Evolutionary conservation across 2,329 filamentous ascomycete genomes (phyloP).

Genomic region (Epichloe uncinata): DNA sequence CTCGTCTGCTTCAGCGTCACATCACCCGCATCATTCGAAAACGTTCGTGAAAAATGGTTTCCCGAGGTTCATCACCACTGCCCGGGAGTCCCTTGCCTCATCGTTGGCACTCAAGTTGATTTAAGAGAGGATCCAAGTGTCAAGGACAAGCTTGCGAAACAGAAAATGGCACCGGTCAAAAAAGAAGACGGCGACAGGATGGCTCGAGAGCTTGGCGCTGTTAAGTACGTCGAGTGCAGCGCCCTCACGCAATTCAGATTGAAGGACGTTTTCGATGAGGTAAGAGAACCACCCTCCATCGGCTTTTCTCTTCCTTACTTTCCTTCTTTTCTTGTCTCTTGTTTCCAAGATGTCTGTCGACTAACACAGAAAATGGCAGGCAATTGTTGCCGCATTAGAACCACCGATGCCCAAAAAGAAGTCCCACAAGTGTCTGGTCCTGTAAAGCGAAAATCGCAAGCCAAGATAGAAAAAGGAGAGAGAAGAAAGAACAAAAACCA

Average conservation of each 20-base stretch:
- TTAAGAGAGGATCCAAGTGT: constrained; percentile 80
- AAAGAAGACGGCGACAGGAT: constrained; percentile 90
- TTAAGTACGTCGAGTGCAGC: constrained; percentile 98
- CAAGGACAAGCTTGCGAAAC: constrained; percentile 80
- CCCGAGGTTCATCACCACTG: constrained; percentile 98
- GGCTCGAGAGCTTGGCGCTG: constrained; percentile 92
- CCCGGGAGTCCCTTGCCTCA: constrained; percentile 91
- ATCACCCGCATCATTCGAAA: constrained; percentile 94
- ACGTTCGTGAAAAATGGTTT: constrained; percentile 98
- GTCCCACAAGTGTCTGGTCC: constrained; percentile 54
- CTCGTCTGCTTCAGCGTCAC: constrained; percentile 98
- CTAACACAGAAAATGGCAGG: constrained; percentile 36
- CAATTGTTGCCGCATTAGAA: constrained; percentile 89
- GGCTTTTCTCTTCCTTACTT: neutral
- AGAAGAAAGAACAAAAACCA: neutral
- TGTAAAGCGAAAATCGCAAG: constrained; percentile 29
- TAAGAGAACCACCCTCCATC: constrained; percentile 28
- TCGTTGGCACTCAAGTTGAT: constrained; percentile 96
- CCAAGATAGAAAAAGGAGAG: constrained; percentile 2
- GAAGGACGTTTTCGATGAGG: constrained; percentile 99
- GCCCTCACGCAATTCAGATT: constrained; percentile 96
- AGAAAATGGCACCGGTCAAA: constrained; percentile 88
- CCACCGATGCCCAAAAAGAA: constrained; percentile 74
- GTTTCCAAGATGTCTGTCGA: neutral
- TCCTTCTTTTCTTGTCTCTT: neutral